phyloP scores from a whole-genome alignment of 257 asterid genomes.

The Ligustrum vulgare region DNA sequence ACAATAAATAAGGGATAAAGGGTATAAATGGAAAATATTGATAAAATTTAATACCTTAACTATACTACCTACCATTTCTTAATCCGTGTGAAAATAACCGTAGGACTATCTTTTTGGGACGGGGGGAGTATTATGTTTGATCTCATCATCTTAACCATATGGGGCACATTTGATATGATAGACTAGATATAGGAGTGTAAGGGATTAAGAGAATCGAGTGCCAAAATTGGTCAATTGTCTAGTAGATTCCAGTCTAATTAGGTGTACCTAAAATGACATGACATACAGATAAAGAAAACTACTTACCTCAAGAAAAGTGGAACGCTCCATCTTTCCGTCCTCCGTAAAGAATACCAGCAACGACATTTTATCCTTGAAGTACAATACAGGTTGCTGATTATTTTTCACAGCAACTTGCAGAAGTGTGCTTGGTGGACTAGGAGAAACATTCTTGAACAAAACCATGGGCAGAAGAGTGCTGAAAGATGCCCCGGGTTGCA shows the following conservation, averaged over 20 bases:
- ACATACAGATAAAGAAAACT: neutral
- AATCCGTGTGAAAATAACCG: no score
- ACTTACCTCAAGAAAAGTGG: constrained; percentile 82
- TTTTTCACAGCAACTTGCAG: constrained; percentile 95
- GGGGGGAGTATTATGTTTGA: no score
- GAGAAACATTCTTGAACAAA: constrained; percentile 75
- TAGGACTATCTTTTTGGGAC: no score
- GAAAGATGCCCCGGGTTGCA: constrained; percentile 87
- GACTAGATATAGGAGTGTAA: neutral
- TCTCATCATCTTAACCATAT: neutral
- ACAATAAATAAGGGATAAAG: no score
- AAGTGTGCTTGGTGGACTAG: constrained; percentile 75
- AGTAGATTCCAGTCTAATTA: neutral
- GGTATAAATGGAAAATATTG: no score
- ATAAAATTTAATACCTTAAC: no score
- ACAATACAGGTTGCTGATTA: constrained; percentile 96
- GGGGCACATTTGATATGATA: neutral
- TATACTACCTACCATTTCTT: no score
- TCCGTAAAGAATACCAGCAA: constrained; percentile 62
- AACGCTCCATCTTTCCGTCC: constrained; percentile 95
- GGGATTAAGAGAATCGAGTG: neutral
- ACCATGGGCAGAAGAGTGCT: constrained; percentile 89
- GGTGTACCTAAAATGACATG: neutral
- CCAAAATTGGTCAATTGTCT: neutral
- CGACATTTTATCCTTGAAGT: constrained; percentile 71